A percentile compares a stretch with the other conserved stretches of the same genome.
Evolutionary conservation across 495 filamentous ascomycete genomes (phyloP).

Genomic region (Hyaloscypha hepaticicola): DNA sequence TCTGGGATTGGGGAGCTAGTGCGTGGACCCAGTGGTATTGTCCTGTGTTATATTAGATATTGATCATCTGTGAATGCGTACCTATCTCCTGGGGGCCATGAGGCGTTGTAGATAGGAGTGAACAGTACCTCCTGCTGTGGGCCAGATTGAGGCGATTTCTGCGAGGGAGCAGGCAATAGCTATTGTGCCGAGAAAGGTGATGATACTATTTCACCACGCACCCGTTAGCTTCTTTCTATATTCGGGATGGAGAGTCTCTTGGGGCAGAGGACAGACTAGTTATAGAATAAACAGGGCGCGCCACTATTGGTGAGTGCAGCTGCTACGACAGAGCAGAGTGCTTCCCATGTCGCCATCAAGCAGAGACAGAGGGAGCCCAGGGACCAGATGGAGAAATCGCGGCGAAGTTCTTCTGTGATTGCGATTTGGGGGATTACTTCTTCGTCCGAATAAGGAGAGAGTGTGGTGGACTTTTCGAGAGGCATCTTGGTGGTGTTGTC

Average conservation of each 20-base stretch:
- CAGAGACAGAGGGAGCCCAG: conserved; percentile 21
- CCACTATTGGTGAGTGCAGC: conserved; percentile 28
- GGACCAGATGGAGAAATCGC: conserved; percentile 24
- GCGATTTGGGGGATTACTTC: not conserved
- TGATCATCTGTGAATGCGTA: too few species aligned
- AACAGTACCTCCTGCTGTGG: conserved; percentile 13
- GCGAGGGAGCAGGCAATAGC: conserved; percentile 27
- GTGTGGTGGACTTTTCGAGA: not conserved
- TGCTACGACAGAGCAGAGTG: conserved; percentile 31
- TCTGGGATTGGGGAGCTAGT: conserved; percentile 39
- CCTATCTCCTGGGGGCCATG: not conserved
- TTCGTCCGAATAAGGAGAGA: conserved; percentile 3
- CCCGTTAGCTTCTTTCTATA: too few species aligned
- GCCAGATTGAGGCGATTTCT: conserved; percentile 42
- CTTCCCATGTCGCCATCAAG: conserved; percentile 41
- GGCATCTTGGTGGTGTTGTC: not conserved
- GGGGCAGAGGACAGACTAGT: conserved; percentile 35
- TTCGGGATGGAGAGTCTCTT: too few species aligned
- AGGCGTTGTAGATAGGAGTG: not conserved
- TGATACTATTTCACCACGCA: conserved; percentile 18
- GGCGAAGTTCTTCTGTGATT: conserved; percentile 16
- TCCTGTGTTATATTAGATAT: conserved; percentile 40
- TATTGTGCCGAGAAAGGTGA: conserved; percentile 30
- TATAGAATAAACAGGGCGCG: conserved; percentile 38
- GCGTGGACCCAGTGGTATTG: conserved; percentile 49